A percentile compares a stretch with the other conserved stretches of the same genome.
Conservation (phyloP, 495 filamentous ascomycete species). For the Clohesyomyces aquaticus region DNA sequence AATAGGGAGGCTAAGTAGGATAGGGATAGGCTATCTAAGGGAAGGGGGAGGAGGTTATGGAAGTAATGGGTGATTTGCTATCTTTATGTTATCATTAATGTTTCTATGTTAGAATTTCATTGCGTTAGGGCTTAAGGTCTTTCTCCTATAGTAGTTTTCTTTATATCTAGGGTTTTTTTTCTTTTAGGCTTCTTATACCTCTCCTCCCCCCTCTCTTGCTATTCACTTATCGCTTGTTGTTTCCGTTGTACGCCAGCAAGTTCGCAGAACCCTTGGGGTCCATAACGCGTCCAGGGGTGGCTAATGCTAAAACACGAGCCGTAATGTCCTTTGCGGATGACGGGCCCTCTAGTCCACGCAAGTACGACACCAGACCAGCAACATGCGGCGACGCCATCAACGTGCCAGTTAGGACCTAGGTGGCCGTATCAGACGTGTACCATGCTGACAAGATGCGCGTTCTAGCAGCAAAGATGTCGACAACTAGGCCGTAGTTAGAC, state of each 20-base stretch:
- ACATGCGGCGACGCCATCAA: slow-evolving; percentile 99
- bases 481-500: slow-evolving; percentile 98
- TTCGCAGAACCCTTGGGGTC: slow-evolving; percentile 18
- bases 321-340: slow-evolving; percentile 21
- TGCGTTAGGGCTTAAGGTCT: too few species aligned
- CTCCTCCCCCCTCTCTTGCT: too few species aligned
- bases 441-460: slow-evolving; percentile 96
- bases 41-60: too few species aligned
- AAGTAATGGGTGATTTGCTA: too few species aligned
- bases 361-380: slow-evolving; percentile 91
- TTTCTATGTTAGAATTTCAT: too few species aligned
- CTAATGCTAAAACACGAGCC: slow-evolving; percentile 23
- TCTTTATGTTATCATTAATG: too few species aligned
- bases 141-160: too few species aligned
- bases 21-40: too few species aligned
- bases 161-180: too few species aligned
- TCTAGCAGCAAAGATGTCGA: slow-evolving; percentile 96
- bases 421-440: slow-evolving; percentile 87
- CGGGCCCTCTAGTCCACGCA: slow-evolving; percentile 49
- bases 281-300: slow-evolving; percentile 11
- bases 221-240: too few species aligned
- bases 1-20: too few species aligned
- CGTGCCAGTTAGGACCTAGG: slow-evolving; percentile 96
- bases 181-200: too few species aligned
- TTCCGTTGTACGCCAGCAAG: slow-evolving; percentile 27